Evolutionary conservation across 768 basidiomycete genomes (phyloP), one percentile per base, ranked within the genome.

Genomic region (Calocera viscosa): DNA sequence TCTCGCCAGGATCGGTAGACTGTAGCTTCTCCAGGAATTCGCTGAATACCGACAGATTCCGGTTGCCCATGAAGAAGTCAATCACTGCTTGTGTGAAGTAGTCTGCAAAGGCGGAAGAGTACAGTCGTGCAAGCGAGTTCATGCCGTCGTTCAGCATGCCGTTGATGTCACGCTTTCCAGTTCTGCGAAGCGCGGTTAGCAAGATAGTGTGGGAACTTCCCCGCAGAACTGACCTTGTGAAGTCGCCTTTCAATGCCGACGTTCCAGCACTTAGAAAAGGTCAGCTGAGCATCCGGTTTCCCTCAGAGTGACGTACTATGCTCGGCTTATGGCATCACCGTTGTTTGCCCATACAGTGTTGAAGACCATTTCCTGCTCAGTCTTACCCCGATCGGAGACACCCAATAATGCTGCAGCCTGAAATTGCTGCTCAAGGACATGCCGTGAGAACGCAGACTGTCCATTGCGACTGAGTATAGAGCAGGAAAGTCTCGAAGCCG

Each of bases 331-430:
- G 3, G 91, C 89, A 74, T 99, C 96, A 0, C 96, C 96, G 71
- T 98, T 98, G 73, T 98, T 96, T 1, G 96, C 96, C 96, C 96
- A 99, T 19, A 92, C 90, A 90, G 68, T 85, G 69, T 91, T 94
- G 74, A 94, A 91, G 19, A 85, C 82, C 19, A 83, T 70, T 71
- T 95, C 91, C 66, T 84, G 82, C 63, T 85, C 86, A 41, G 82
- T 79, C 68, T 82, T 81, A 63, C 69, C 82, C 34, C 74, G 77
- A 47, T 83, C 83, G 26, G 79, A 75, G 24, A 84, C 82, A 68
- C 83, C 80, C 8, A 83, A 77, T 26, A 93, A 75, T 1, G 89
- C 91, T 1, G 91, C 80, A 3, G 86, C 87, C 28, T 88, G 83
- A 11, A 91, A 78, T 73, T 93, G 87, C 65, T 82, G 83, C 67